These are phyloP conservation scores for Kluyveromyces marxianus DNA, from an alignment of 1,139 yeast genomes.

Conservation along the genomic window DNA sequence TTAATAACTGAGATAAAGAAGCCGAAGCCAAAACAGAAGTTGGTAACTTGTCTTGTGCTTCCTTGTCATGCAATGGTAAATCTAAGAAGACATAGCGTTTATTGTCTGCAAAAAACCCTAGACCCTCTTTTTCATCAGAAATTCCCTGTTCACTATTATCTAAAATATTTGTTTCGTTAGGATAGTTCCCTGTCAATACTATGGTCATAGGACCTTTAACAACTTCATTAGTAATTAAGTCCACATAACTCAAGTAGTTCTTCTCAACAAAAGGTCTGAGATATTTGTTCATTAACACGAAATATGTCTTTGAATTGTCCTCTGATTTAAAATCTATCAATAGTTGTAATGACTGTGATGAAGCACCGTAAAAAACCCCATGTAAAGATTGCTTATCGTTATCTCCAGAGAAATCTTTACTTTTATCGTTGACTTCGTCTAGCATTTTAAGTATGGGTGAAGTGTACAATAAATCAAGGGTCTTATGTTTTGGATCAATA, in stretches of 20 bases:
- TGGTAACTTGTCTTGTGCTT: slow-evolving; percentile 5
- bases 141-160: slow-evolving; percentile 24
- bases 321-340: slow-evolving; percentile 44
- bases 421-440: slow-evolving; percentile 32
- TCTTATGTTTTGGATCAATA: slow-evolving; percentile 36
- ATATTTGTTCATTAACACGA: slow-evolving; percentile 28
- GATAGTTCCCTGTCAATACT: slow-evolving; percentile 38
- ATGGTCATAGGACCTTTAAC: slow-evolving; percentile 39
- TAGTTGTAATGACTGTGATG: slow-evolving; percentile 36
- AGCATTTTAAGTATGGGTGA: slow-evolving; percentile 45
- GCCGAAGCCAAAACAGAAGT: slow-evolving; percentile 20
- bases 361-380: slow-evolving; percentile 41
- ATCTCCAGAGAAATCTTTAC: background rate
- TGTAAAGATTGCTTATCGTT: slow-evolving; percentile 9
- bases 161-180: slow-evolving; percentile 17
- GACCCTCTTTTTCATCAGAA: slow-evolving; percentile 6
- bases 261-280: slow-evolving; percentile 32
- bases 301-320: slow-evolving; percentile 31
- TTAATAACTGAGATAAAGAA: slow-evolving; percentile 16
- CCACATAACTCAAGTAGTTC: slow-evolving; percentile 34
- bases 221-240: slow-evolving; percentile 23
- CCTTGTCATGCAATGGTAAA: slow-evolving; percentile 26
- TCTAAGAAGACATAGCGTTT: slow-evolving; percentile 33
- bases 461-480: slow-evolving; percentile 47
- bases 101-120: slow-evolving; percentile 16